These are phyloP conservation scores for Acacia pycnantha DNA, from an alignment of 331 rosid species.

Conservation along the genomic window DNA sequence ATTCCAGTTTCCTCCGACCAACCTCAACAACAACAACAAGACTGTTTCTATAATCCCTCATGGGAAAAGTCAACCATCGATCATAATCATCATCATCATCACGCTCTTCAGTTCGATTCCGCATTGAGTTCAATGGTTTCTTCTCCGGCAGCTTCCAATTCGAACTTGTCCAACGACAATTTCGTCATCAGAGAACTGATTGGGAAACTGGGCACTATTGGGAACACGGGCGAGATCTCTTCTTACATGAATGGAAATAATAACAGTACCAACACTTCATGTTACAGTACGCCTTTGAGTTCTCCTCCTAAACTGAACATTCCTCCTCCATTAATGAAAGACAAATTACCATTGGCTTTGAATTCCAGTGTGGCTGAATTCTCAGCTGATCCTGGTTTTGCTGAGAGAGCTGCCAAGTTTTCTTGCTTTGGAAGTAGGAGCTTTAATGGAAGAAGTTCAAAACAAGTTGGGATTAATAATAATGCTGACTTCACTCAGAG, in stretches of 20 bases:
- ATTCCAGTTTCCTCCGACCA: slow-evolving; percentile 31
- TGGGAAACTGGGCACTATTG: slow-evolving; percentile 54
- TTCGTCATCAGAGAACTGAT: slow-evolving; percentile 53
- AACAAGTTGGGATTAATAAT: slow-evolving; percentile 36
- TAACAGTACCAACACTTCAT: slow-evolving; percentile 54
- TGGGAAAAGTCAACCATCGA: slow-evolving; percentile 48
- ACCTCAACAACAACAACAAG: slow-evolving; percentile 33
- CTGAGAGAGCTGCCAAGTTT: slow-evolving; percentile 86
- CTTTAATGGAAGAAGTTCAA: slow-evolving; percentile 56
- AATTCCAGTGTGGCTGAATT: slow-evolving; percentile 67
- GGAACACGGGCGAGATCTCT: slow-evolving; percentile 39
- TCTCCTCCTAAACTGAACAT: slow-evolving; percentile 54
- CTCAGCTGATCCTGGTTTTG: slow-evolving; percentile 90
- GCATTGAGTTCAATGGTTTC: slow-evolving; percentile 61
- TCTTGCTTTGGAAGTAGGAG: slow-evolving; percentile 93
- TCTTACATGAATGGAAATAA: slow-evolving; percentile 37
- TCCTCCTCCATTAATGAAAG: slow-evolving; percentile 28
- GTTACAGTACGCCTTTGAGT: slow-evolving; percentile 53
- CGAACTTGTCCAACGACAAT: slow-evolving; percentile 44
- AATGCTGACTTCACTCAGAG: slow-evolving; percentile 35
- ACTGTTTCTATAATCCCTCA: slow-evolving; percentile 49
- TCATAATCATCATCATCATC: neutral
- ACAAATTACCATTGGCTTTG: slow-evolving; percentile 30
- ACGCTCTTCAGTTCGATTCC: slow-evolving; percentile 57
- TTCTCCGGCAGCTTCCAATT: slow-evolving; percentile 58